Conservation (phyloP, 1,284 basidiomycete genomes). For the Trichosporon asahii region DNA sequence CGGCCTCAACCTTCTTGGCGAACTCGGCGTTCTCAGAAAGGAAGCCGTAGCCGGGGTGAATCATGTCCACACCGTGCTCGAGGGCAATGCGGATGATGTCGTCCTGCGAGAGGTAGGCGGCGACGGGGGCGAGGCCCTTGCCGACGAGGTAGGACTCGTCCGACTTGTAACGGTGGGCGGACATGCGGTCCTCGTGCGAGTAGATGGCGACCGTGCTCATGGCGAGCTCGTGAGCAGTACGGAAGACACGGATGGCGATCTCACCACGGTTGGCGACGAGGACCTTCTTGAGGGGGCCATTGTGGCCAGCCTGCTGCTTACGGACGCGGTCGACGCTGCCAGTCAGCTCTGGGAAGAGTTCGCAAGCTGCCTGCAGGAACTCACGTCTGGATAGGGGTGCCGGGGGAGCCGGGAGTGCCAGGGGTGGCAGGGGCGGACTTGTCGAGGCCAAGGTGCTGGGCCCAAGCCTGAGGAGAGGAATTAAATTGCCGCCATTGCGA, state of each 20-base stretch:
- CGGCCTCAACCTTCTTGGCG: constrained; percentile 92
- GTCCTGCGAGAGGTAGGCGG: constrained; percentile 93
- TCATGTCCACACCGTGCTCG: constrained; percentile 99
- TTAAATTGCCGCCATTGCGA: neutral
- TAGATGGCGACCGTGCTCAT: constrained; percentile 99
- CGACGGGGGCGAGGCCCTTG: constrained; percentile 90
- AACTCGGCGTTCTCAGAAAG: constrained; percentile 95
- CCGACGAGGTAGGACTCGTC: constrained; percentile 99
- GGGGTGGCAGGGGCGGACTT: constrained; percentile 35
- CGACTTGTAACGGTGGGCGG: constrained; percentile 97
- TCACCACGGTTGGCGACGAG: constrained; percentile 96
- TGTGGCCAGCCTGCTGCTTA: constrained; percentile 84
- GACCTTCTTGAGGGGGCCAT: constrained; percentile 86
- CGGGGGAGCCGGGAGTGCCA: constrained; percentile 33
- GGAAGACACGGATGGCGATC: constrained; percentile 98
- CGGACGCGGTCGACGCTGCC: constrained; percentile 84
- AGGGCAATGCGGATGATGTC: constrained; percentile 93
- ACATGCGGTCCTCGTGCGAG: constrained; percentile 93
- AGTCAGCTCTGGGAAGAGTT: constrained; percentile 8
- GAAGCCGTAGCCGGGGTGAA: constrained; percentile 98
- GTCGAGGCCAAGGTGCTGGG: constrained; percentile 41
- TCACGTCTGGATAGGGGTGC: constrained; percentile 38
- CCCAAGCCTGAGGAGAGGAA: constrained; percentile 35
- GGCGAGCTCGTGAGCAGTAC: constrained; percentile 96
- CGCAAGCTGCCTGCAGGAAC: constrained; percentile 17